Percentiles rank a stretch among this genome's conserved stretches.
Conservation (phyloP, 2,329 filamentous ascomycete genomes). For the Cladophialophora immunda region DNA sequence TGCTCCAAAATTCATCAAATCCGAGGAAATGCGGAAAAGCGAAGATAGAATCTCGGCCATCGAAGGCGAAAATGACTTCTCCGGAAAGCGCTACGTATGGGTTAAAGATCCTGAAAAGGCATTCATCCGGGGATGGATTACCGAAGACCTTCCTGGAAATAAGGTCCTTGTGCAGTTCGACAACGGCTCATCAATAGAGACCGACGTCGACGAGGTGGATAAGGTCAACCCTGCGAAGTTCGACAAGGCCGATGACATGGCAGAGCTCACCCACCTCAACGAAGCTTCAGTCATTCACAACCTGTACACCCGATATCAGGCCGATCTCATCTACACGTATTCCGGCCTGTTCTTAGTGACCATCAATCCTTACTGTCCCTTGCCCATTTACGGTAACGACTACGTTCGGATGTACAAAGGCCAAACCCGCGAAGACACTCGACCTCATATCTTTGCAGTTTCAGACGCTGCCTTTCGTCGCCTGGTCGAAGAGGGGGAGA, state of each 20-base stretch:
- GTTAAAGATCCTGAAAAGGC: constrained; percentile 84
- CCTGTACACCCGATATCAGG: constrained; percentile 90
- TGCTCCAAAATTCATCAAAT: constrained; percentile 94
- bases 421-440: constrained; percentile 87
- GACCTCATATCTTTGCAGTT: constrained; percentile 97
- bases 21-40: constrained; percentile 74
- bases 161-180: constrained; percentile 89
- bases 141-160: constrained; percentile 77
- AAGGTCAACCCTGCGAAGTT: constrained; percentile 99
- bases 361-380: constrained; percentile 92
- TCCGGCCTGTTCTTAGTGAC: constrained; percentile 96
- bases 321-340: constrained; percentile 96
- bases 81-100: constrained; percentile 98
- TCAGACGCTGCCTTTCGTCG: constrained; percentile 97
- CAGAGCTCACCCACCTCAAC: constrained; percentile 95
- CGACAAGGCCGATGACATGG: constrained; percentile 99
- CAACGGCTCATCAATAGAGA: constrained; percentile 88
- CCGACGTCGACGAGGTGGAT: constrained; percentile 87
- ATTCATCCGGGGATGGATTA: constrained; percentile 91
- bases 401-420: constrained; percentile 99
- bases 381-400: constrained; percentile 95
- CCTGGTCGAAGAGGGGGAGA: constrained; percentile 90
- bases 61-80: constrained; percentile 98
- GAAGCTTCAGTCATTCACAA: constrained; percentile 98
- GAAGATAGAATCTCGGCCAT: constrained; percentile 72